phyloP scores from a whole-genome alignment of 2,329 filamentous ascomycete species.

The Colletotrichum higginsianum region DNA sequence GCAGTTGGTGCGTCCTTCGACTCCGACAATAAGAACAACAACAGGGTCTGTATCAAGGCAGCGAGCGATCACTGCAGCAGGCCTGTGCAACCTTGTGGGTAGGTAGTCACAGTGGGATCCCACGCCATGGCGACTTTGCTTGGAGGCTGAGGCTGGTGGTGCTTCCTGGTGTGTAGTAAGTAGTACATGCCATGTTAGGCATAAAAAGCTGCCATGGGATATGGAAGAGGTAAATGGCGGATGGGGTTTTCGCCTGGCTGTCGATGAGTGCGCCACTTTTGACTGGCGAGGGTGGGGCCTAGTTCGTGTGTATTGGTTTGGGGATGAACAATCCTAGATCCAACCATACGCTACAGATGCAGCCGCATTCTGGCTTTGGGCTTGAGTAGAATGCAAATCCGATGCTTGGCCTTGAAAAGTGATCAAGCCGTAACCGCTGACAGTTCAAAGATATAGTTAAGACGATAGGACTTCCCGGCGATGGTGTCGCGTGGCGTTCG shows the following conservation, averaged over 20 bases:
- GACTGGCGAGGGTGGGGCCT: constrained; percentile 35
- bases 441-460: neutral
- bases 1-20: constrained; percentile 2
- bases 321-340: constrained; percentile 37
- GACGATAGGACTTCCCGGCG: neutral
- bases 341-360: constrained; percentile 32
- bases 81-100: constrained; percentile 17
- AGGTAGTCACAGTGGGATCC: neutral
- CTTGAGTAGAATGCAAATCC: constrained; percentile 25
- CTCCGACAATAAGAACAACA: constrained; percentile 2
- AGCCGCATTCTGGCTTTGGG: constrained; percentile 32
- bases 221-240: constrained; percentile 11
- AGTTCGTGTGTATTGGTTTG: constrained; percentile 30
- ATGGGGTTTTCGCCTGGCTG: constrained; percentile 21
- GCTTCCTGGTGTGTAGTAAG: neutral
- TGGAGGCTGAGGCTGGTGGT: neutral
- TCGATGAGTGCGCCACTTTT: constrained; percentile 33
- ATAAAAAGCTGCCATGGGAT: constrained; percentile 27
- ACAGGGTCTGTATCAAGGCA: constrained; percentile 18
- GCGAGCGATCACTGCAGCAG: constrained; percentile 15
- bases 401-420: neutral
- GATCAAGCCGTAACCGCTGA: constrained; percentile 6
- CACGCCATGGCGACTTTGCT: constrained; percentile 1
- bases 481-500: neutral
- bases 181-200: constrained; percentile 18